phyloP scores from a whole-genome alignment of 805 yeast genomes.

The Ogataea chonburiensis region DNA sequence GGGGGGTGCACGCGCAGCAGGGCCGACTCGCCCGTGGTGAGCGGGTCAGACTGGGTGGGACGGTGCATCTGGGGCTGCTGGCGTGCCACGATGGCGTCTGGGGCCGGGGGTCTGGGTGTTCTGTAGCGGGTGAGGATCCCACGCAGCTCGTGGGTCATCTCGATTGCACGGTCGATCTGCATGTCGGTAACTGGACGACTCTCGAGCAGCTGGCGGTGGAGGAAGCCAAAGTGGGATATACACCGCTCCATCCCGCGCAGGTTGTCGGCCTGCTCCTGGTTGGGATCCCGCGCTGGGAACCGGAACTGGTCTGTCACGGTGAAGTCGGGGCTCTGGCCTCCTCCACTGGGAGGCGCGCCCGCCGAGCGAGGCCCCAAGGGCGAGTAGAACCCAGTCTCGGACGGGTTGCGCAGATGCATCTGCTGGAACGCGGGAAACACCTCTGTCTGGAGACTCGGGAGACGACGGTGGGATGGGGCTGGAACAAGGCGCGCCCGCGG shows the following conservation, averaged over 20 bases:
- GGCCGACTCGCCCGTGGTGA: slow-evolving; percentile 28
- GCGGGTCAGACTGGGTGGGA: slow-evolving; percentile 21
- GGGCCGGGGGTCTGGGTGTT: neutral
- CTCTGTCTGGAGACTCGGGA: slow-evolving; percentile 3
- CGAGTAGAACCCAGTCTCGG: slow-evolving; percentile 2
- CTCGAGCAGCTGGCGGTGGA: slow-evolving; percentile 1
- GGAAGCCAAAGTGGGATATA: neutral
- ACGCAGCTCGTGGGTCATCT: slow-evolving; percentile 3
- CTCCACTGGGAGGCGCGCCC: neutral
- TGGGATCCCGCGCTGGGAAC: slow-evolving; percentile 5
- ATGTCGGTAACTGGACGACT: neutral
- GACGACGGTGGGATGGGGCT: slow-evolving; percentile 1
- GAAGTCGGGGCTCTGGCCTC: slow-evolving; percentile 1
- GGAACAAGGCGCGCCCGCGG: neutral
- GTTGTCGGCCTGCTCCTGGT: neutral
- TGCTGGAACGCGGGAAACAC: slow-evolving; percentile 8
- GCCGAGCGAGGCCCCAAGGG: neutral
- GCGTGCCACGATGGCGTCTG: neutral
- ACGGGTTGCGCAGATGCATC: slow-evolving; percentile 3
- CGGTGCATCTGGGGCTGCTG: slow-evolving; percentile 10
- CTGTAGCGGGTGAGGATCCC: neutral
- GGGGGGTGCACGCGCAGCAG: slow-evolving; percentile 33
- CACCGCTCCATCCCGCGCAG: slow-evolving; percentile 3
- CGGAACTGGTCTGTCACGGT: slow-evolving; percentile 7
- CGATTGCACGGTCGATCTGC: slow-evolving; percentile 4